Conservation (phyloP, 2,329 filamentous ascomycete species). For the Pleomassaria siparia region DNA sequence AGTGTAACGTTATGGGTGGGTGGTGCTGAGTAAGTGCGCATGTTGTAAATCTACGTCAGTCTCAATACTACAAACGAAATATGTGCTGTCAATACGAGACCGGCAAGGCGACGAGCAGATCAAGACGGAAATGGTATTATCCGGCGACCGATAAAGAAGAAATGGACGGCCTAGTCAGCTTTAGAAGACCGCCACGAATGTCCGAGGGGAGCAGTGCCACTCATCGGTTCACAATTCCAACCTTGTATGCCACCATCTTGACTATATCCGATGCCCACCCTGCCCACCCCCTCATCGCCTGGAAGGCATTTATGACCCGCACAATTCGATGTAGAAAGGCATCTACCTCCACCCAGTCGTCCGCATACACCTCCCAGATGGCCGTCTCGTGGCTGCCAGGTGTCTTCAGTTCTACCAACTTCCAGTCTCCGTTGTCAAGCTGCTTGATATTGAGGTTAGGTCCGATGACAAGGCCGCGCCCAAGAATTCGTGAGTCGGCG, state of each 20-base stretch:
- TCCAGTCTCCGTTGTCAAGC: conserved; percentile 40
- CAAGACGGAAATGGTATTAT: no score
- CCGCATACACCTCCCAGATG: conserved; percentile 63
- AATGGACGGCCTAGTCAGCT: no score
- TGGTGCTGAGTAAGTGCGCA: no score
- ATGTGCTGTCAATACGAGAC: no score
- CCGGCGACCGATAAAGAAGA: no score
- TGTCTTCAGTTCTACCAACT: conserved; percentile 25
- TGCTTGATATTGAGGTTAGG: conserved; percentile 55
- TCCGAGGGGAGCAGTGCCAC: neutral
- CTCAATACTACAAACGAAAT: no score
- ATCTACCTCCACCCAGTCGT: conserved; percentile 61
- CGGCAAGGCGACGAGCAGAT: no score
- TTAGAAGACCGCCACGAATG: no score
- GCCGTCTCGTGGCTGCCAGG: conserved; percentile 45
- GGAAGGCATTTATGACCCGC: conserved; percentile 55
- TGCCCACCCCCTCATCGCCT: conserved; percentile 55
- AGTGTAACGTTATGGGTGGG: no score
- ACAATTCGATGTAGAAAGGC: conserved; percentile 58
- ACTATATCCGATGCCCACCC: conserved; percentile 50
- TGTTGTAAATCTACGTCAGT: no score
- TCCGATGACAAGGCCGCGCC: conserved; percentile 60
- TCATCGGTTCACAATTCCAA: conserved; percentile 17
- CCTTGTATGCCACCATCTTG: conserved; percentile 23
- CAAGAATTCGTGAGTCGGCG: conserved; percentile 59